Percentiles rank a stretch among this genome's conserved stretches.
phyloP scores from a whole-genome alignment of 371 early-diverging fungal species.

The Amoeboaphelidium protococcarum region DNA sequence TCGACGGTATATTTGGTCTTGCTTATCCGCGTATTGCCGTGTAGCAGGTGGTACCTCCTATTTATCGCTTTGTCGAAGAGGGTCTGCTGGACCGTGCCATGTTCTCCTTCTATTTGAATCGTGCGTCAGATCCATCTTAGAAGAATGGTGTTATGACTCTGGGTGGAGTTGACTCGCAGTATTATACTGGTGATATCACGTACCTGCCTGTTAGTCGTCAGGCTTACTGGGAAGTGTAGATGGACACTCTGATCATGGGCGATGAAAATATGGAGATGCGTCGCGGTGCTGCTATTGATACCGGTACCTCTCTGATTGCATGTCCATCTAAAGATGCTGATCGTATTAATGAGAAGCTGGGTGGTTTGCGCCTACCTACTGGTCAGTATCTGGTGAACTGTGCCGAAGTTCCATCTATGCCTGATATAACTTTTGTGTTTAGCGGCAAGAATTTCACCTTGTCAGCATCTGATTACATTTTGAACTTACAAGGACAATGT shows the following conservation, averaged over 20 bases:
- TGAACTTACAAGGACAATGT: neutral
- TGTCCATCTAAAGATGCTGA: constrained; percentile 11
- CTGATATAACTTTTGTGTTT: neutral
- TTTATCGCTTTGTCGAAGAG: neutral
- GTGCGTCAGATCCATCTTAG: constrained; percentile 19
- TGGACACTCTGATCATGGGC: constrained; percentile 13
- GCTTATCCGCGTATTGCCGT: constrained; percentile 27
- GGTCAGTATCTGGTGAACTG: neutral
- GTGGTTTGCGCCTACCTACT: neutral
- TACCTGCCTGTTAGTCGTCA: constrained; percentile 19
- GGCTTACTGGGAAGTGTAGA: constrained; percentile 17
- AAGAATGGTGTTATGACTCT: constrained; percentile 31
- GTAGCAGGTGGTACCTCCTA: constrained; percentile 6
- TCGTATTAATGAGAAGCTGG: neutral
- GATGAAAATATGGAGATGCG: neutral
- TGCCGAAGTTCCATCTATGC: neutral
- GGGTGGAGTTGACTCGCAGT: constrained; percentile 28
- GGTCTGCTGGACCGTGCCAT: neutral
- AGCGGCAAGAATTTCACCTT: neutral
- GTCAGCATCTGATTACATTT: neutral
- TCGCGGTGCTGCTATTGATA: constrained; percentile 15
- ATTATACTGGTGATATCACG: constrained; percentile 20
- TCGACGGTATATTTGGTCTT: constrained; percentile 36
- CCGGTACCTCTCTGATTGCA: constrained; percentile 16
- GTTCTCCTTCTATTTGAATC: constrained; percentile 1